A percentile compares a stretch with the other conserved stretches of the same genome.
phyloP scores from a whole-genome alignment of 1,284 basidiomycete species.

The Ustilago crameri region DNA sequence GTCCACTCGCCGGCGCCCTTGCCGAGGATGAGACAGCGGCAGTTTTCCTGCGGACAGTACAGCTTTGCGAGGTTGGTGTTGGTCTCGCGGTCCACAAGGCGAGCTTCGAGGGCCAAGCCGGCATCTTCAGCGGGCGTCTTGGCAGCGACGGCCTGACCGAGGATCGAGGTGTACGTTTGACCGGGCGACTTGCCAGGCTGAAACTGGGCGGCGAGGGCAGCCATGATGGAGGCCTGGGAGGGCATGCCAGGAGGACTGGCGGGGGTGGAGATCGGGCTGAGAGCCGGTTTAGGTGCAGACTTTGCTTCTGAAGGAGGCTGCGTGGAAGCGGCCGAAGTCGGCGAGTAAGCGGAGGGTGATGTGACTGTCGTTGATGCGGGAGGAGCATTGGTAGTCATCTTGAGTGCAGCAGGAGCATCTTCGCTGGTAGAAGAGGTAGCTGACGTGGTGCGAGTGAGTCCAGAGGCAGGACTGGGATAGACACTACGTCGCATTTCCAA shows the following conservation, averaged over 20 bases:
- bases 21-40: slow-evolving; percentile 58
- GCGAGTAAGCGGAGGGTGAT: neutral
- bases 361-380: neutral
- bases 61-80: slow-evolving; percentile 58
- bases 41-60: slow-evolving; percentile 64
- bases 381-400: slow-evolving; percentile 7
- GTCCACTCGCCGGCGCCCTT: slow-evolving; percentile 56
- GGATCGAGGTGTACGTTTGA: slow-evolving; percentile 53
- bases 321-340: slow-evolving; percentile 2
- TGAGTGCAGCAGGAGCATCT: slow-evolving; percentile 17
- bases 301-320: neutral
- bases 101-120: slow-evolving; percentile 60
- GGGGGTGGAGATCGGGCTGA: slow-evolving; percentile 10
- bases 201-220: slow-evolving; percentile 50
- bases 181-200: slow-evolving; percentile 41
- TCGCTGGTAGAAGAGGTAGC: slow-evolving; percentile 33
- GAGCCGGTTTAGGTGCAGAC: slow-evolving; percentile 7
- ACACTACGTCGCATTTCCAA: slow-evolving; percentile 63
- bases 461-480: slow-evolving; percentile 26
- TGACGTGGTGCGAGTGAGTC: slow-evolving; percentile 30
- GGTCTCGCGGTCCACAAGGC: slow-evolving; percentile 58
- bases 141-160: slow-evolving; percentile 64
- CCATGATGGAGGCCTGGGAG: slow-evolving; percentile 52
- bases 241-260: slow-evolving; percentile 45
- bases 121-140: slow-evolving; percentile 66